A percentile compares a stretch with the other conserved stretches of the same genome.
phyloP scores from a whole-genome alignment of 768 basidiomycete genomes.

The Mycena sanguinolenta region DNA sequence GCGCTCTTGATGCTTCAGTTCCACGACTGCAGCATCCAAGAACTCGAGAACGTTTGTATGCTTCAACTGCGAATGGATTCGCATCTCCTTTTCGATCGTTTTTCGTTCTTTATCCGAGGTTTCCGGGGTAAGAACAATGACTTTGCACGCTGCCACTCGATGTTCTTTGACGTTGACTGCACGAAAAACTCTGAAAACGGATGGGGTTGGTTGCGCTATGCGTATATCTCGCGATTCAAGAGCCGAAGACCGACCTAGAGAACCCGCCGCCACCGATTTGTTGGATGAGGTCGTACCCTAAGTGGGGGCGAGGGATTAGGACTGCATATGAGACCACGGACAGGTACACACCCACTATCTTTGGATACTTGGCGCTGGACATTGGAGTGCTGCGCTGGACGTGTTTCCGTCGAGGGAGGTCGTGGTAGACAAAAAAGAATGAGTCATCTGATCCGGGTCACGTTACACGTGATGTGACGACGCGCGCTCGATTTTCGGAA shows the following conservation, averaged over 20 bases:
- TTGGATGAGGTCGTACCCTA: constrained; percentile 79
- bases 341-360: constrained; percentile 52
- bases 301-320: not conserved
- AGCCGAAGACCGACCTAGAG: constrained; percentile 70
- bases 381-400: constrained; percentile 21
- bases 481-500: too few relatives aligned
- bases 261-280: constrained; percentile 92
- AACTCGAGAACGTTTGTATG: constrained; percentile 89
- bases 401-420: not conserved
- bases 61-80: constrained; percentile 85
- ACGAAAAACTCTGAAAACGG: constrained; percentile 76
- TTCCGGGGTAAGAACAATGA: constrained; percentile 73
- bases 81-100: constrained; percentile 91
- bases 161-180: constrained; percentile 79
- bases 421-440: too few relatives aligned
- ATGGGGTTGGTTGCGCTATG: not conserved
- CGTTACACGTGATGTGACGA: too few relatives aligned
- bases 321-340: not conserved
- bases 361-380: constrained; percentile 54
- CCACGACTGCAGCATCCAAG: constrained; percentile 81
- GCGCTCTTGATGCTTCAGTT: constrained; percentile 64
- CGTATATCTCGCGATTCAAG: constrained; percentile 1
- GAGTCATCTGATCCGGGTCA: too few relatives aligned
- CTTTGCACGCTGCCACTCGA: constrained; percentile 89
- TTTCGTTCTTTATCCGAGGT: constrained; percentile 82